A percentile compares a stretch with the other conserved stretches of the same genome.
Evolutionary conservation across 495 filamentous ascomycete genomes (phyloP).

Genomic region (Trichocladium antarcticum): DNA sequence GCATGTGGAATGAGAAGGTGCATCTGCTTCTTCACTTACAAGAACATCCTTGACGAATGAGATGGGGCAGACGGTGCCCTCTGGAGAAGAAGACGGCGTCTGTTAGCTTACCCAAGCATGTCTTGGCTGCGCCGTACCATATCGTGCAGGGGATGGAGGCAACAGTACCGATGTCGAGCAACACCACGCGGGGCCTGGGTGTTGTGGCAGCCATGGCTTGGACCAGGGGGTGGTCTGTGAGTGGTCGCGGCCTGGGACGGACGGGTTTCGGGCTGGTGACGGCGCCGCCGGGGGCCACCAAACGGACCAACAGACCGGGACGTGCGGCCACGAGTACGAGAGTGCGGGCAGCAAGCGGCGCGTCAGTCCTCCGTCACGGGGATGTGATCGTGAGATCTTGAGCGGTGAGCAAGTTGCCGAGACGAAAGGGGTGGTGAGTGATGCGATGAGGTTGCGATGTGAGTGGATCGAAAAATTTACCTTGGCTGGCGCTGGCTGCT

Average conservation of each 20-base stretch:
- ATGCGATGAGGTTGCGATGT: neutral
- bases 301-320: neutral
- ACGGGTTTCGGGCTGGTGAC: neutral
- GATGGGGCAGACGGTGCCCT: conserved; percentile 61
- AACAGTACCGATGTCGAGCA: conserved; percentile 42
- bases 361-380: too few relatives aligned
- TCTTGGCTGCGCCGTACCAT: too few relatives aligned
- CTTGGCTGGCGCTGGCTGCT: neutral
- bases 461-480: conserved; percentile 4
- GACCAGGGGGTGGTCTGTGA: neutral
- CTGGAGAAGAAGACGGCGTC: conserved; percentile 33
- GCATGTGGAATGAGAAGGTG: neutral
- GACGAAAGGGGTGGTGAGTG: conserved; percentile 5
- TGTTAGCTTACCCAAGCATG: too few relatives aligned
- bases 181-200: conserved; percentile 28
- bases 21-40: conserved; percentile 37
- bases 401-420: conserved; percentile 20
- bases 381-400: neutral
- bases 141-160: neutral
- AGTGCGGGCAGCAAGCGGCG: too few relatives aligned
- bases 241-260: neutral
- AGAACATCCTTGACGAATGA: conserved; percentile 61
- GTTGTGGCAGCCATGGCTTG: conserved; percentile 17
- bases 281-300: neutral
- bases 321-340: neutral